Percentiles rank a stretch among this genome's conserved stretches.
Conservation (phyloP, 2,329 filamentous ascomycete genomes). For the Monilinia aucupariae region DNA sequence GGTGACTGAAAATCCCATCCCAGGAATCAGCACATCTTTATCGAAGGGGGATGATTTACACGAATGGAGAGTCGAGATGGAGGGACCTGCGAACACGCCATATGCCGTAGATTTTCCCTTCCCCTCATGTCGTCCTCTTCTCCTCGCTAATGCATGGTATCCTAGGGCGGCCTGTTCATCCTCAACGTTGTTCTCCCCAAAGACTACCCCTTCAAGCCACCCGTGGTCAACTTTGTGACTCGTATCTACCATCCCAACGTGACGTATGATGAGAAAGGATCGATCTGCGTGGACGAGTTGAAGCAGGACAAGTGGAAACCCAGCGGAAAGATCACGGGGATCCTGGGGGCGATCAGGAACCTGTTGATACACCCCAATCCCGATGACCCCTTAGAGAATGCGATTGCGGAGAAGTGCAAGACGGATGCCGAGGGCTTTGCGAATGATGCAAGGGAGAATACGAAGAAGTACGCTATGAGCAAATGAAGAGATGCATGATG, state of each 20-base stretch:
- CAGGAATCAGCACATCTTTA: slow-evolving; percentile 51
- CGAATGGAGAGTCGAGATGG: slow-evolving; percentile 62
- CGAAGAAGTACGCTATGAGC: slow-evolving; percentile 55
- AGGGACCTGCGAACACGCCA: slow-evolving; percentile 58
- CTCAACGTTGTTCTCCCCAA: slow-evolving; percentile 61
- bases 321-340: slow-evolving; percentile 59
- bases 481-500: slow-evolving; percentile 14
- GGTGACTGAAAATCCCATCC: slow-evolving; percentile 48
- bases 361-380: slow-evolving; percentile 62
- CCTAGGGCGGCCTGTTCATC: slow-evolving; percentile 57
- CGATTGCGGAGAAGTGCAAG: slow-evolving; percentile 64
- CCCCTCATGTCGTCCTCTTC: neutral
- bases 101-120: slow-evolving; percentile 51
- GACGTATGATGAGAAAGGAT: slow-evolving; percentile 66
- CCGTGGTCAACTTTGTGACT: slow-evolving; percentile 62
- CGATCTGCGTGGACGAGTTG: slow-evolving; percentile 69
- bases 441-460: slow-evolving; percentile 62
- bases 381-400: slow-evolving; percentile 65
- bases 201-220: slow-evolving; percentile 71
- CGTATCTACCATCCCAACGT: slow-evolving; percentile 76
- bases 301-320: slow-evolving; percentile 70
- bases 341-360: slow-evolving; percentile 59
- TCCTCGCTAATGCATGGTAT: neutral
- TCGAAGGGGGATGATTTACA: slow-evolving; percentile 60
- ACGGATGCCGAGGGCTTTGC: slow-evolving; percentile 57